phyloP scores from a whole-genome alignment of 192 early-diverging fungal genomes.

The Anaeromyces robustus region DNA sequence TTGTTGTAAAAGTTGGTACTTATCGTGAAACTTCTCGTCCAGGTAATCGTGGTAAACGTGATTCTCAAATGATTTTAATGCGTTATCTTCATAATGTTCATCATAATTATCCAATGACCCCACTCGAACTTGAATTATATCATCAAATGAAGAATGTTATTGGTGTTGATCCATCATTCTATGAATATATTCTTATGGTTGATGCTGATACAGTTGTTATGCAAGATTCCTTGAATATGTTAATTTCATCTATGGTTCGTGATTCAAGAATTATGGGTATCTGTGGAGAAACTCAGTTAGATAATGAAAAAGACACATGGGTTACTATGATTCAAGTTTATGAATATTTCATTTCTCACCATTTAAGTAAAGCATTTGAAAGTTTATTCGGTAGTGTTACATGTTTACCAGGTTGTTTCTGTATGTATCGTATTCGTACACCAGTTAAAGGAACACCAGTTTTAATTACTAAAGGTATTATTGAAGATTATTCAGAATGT shows the following conservation, averaged over 20 bases:
- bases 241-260: conserved; percentile 79
- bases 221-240: conserved; percentile 76
- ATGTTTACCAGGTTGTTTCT: conserved; percentile 98
- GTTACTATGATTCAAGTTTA: conserved; percentile 97
- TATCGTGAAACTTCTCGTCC: conserved; percentile 68
- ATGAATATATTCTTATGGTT: conserved; percentile 95
- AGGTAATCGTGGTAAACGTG: conserved; percentile 96
- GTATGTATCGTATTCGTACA: conserved; percentile 93
- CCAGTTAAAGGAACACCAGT: conserved; percentile 79
- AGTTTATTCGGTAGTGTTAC: conserved; percentile 93
- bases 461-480: conserved; percentile 71
- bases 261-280: conserved; percentile 84
- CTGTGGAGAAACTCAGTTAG: conserved; percentile 88
- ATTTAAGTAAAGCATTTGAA: conserved; percentile 92
- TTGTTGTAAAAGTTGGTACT: conserved; percentile 84
- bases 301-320: conserved; percentile 91
- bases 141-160: conserved; percentile 99
- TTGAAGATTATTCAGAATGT: conserved; percentile 89
- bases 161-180: conserved; percentile 87
- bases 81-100: conserved; percentile 92
- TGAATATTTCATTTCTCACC: conserved; percentile 97
- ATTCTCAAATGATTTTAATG: conserved; percentile 97
- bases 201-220: conserved; percentile 92
- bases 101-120: conserved; percentile 83
- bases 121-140: conserved; percentile 92